These are phyloP conservation scores for Metroxylon sagu DNA, from an alignment of 176 grass and related monocot species.

Conservation along the genomic window DNA sequence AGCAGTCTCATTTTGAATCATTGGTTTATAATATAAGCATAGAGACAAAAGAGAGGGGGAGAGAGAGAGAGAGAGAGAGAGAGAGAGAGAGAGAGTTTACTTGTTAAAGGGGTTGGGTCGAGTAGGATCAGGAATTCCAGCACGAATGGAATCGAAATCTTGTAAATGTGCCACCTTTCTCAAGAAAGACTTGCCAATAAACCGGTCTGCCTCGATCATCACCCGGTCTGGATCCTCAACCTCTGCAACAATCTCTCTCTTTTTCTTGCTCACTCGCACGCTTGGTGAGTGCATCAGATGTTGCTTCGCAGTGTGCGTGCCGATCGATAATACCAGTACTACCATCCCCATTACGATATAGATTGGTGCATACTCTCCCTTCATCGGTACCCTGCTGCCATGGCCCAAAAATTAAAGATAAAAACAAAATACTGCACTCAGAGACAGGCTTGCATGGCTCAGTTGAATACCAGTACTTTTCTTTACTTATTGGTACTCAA, in stretches of 20 bases:
- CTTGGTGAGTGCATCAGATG: constrained; percentile 6
- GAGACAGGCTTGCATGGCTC: neutral
- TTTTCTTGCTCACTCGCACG: constrained; percentile 14
- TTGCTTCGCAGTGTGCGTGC: neutral
- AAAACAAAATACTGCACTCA: neutral
- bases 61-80: too few relatives aligned
- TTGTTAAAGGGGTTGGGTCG: neutral
- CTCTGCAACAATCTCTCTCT: constrained; percentile 1
- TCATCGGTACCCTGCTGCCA: neutral
- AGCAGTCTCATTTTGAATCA: too few relatives aligned
- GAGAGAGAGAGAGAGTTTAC: neutral
- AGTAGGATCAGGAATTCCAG: neutral
- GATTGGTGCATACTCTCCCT: constrained; percentile 1
- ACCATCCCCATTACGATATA: neutral
- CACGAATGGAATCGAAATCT: neutral
- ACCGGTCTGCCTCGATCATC: neutral
- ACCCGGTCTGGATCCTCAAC: constrained; percentile 6
- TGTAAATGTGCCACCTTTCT: constrained; percentile 12
- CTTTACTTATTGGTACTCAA: neutral
- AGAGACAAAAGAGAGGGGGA: too few relatives aligned
- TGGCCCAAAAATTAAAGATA: too few relatives aligned
- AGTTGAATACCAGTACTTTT: neutral
- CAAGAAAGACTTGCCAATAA: constrained; percentile 8
- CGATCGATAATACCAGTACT: neutral
- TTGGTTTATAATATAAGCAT: too few relatives aligned